Base-by-base conservation (phyloP, 176 grass and related monocot genomes). In the Avena sativa region DNA sequence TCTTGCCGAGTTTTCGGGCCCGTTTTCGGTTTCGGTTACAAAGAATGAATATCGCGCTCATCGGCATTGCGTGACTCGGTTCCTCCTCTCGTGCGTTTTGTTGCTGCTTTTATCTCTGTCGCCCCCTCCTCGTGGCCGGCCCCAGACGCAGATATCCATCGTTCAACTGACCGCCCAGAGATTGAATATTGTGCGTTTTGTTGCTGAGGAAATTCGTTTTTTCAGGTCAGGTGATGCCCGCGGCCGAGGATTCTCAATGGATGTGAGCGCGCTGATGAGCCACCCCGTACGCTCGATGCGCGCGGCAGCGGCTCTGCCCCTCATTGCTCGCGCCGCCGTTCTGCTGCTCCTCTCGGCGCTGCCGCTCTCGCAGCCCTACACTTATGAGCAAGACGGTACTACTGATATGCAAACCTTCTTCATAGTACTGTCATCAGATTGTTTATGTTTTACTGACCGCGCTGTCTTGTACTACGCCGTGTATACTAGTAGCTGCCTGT, bases 361-460 rank as follows among this genome's bases (percentile, higher is more conserved):
- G 76, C 91, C 91, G 10, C 76, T 71, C 16, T 87, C 84, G 7
- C 84, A 71, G 26, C 20, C 84, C 50, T 90, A 92, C 81, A 92
- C 87, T 53, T 87, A 92, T 12, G 91, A 92, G 52, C 87, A 87
- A 87, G 91, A 92, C 38, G 91, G 91, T 92, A 84, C 66, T 15
- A 59, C 28, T 34, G 32, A 68, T 56, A 56, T 6, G 16, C 57
- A 25, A 30, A 34, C 62, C 61, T 77, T 80, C 48, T 85, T 77
- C 17, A 13, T 69, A 12, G 8, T 60, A 52, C 76, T 74, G 15
- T 25, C 47, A 52, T 52, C 26, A 61, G 59, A 76, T 30, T 60
- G 19, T 84, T 79, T 65, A 57, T 58, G 20, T 58, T 67, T 47
- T 21, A 23, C 38, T 46, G 68, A 40, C 47, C 13, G 19, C 9